These are phyloP conservation scores for Saprolegnia parasitica DNA, from an alignment of 352 stramenopile genomes.

Conservation along the genomic window DNA sequence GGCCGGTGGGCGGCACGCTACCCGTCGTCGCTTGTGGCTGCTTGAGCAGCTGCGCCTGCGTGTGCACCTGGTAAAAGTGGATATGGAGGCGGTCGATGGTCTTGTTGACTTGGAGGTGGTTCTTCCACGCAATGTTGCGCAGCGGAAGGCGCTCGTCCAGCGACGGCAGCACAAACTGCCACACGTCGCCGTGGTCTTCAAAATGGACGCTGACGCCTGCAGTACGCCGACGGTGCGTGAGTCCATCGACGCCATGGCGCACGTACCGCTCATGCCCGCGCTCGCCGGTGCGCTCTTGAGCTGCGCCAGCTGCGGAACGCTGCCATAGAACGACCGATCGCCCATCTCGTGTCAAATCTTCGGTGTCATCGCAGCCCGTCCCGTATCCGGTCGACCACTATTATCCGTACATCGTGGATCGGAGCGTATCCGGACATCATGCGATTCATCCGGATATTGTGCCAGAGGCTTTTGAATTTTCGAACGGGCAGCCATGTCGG, in stretches of 20 bases:
- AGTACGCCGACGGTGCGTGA: neutral
- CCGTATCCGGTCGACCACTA: neutral
- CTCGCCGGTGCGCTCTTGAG: constrained; percentile 1
- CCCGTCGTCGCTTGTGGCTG: constrained; percentile 28
- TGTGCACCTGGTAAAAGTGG: constrained; percentile 37
- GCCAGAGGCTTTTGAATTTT: too few species aligned
- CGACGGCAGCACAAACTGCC: constrained; percentile 68
- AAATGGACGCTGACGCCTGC: constrained; percentile 61
- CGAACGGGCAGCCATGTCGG: too few species aligned
- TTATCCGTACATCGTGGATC: too few species aligned
- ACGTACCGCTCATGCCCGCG: neutral
- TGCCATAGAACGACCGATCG: constrained; percentile 4
- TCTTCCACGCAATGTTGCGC: constrained; percentile 75
- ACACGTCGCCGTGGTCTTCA: constrained; percentile 68
- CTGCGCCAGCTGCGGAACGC: constrained; percentile 16
- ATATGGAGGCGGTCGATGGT: constrained; percentile 59
- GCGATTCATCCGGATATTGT: too few species aligned
- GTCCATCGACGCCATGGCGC: neutral
- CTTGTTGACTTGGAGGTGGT: constrained; percentile 68
- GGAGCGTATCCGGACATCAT: too few species aligned
- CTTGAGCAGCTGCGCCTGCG: neutral
- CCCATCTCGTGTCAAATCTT: constrained; percentile 1
- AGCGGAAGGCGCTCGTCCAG: constrained; percentile 59
- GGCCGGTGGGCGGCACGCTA: constrained; percentile 35
- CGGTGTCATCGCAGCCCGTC: neutral